Conservation (phyloP, 179 eudicot species). For the Actinidia arguta region DNA sequence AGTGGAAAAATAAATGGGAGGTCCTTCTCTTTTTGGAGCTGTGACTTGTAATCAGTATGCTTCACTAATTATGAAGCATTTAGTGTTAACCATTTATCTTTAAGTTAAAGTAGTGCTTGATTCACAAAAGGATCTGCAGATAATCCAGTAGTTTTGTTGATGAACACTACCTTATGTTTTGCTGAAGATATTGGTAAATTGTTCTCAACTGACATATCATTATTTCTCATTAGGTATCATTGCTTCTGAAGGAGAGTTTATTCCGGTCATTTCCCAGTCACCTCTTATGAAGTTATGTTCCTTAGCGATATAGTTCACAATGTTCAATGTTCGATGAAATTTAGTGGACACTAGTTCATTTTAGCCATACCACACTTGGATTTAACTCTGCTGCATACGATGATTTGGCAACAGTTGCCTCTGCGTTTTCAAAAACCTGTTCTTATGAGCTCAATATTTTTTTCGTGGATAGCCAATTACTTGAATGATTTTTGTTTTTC, state of each 20-base stretch:
- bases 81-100: not conserved
- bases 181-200: not conserved
- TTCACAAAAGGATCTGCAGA: not conserved
- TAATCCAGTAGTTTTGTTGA: not conserved
- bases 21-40: too few species aligned
- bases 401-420: not conserved
- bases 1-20: too few species aligned
- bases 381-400: not conserved
- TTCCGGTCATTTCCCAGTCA: constrained; percentile 75
- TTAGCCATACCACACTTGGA: not conserved
- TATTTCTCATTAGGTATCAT: constrained; percentile 67
- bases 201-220: constrained; percentile 4
- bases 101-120: not conserved
- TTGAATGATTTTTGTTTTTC: too few species aligned
- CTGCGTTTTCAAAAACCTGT: not conserved
- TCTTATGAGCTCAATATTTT: not conserved
- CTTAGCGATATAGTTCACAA: not conserved
- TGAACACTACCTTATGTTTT: not conserved
- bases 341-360: not conserved
- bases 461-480: not conserved
- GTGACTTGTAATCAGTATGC: too few species aligned
- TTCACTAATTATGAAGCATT: not conserved
- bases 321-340: not conserved
- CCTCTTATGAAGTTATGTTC: constrained; percentile 84
- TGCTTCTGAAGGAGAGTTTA: constrained; percentile 90